These are phyloP conservation scores for Prillingera fragicola DNA, from an alignment of 1,284 basidiomycete genomes.

Conservation along the genomic window DNA sequence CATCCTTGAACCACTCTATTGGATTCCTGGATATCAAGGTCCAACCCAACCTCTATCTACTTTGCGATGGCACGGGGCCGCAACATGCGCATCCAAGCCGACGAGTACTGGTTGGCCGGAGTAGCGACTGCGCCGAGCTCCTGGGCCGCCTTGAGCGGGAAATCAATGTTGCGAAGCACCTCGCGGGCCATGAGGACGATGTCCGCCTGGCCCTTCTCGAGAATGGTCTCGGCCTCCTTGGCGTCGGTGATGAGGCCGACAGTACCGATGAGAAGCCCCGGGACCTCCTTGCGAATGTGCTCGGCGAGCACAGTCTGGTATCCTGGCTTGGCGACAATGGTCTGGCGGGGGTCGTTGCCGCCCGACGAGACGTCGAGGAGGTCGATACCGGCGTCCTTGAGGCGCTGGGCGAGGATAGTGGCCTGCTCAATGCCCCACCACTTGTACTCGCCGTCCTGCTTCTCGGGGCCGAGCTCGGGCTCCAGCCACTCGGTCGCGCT, in stretches of 20 bases:
- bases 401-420: conserved; percentile 55
- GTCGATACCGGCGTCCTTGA: conserved; percentile 62
- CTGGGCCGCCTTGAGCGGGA: conserved; percentile 41
- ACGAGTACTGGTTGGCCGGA: conserved; percentile 40
- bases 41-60: too few relatives aligned
- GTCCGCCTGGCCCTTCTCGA: conserved; percentile 62
- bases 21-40: too few relatives aligned
- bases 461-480: conserved; percentile 45
- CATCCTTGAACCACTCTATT: too few relatives aligned
- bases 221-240: conserved; percentile 60
- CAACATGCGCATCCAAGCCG: conserved; percentile 54
- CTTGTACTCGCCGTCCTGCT: conserved; percentile 47
- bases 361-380: conserved; percentile 65
- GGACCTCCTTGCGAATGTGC: conserved; percentile 60
- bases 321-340: conserved; percentile 57
- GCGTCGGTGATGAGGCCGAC: conserved; percentile 68
- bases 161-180: conserved; percentile 44
- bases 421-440: conserved; percentile 65
- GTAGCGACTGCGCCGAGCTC: conserved; percentile 41
- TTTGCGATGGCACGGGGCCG: too few relatives aligned
- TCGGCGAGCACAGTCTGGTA: conserved; percentile 69
- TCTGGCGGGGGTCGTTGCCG: conserved; percentile 61
- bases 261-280: conserved; percentile 56
- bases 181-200: conserved; percentile 64
- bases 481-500: conserved; percentile 72